Evolutionary conservation across 2,329 filamentous ascomycete species (phyloP).

Genomic region (Fusarium pilosicola): DNA sequence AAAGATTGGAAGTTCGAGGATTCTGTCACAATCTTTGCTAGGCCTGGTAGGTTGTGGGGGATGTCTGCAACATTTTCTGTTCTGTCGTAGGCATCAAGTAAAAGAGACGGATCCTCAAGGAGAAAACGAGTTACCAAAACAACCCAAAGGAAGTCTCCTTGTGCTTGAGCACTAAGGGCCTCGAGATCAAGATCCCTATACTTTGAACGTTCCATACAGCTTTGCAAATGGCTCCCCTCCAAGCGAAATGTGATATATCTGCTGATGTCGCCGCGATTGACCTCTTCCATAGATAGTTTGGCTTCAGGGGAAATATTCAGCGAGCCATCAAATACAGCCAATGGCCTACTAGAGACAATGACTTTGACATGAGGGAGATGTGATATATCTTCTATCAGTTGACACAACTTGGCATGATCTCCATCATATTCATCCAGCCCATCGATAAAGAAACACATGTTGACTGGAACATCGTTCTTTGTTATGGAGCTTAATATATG

Average conservation of each 20-base stretch:
- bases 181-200: background rate
- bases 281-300: constrained; percentile 25
- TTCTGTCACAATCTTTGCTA: constrained; percentile 15
- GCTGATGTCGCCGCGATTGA: constrained; percentile 23
- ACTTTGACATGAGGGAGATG: constrained; percentile 16
- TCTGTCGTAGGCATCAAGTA: background rate
- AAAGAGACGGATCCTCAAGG: background rate
- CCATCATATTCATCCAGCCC: constrained; percentile 31
- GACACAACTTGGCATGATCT: constrained; percentile 12
- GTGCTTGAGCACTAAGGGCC: constrained; percentile 1
- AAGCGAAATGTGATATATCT: background rate
- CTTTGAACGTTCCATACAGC: background rate
- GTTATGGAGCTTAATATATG: background rate
- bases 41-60: constrained; percentile 10
- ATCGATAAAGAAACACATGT: constrained; percentile 34
- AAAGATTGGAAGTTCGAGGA: constrained; percentile 1
- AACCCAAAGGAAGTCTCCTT: constrained; percentile 38
- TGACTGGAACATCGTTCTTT: background rate
- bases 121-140: constrained; percentile 24
- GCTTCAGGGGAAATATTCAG: background rate
- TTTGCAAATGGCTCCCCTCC: background rate
- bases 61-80: background rate
- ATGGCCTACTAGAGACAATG: constrained; percentile 25
- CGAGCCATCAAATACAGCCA: constrained; percentile 10
- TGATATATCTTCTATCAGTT: constrained; percentile 2